phyloP scores from a whole-genome alignment of 345 rosid species.

The Excoecaria agallocha region DNA sequence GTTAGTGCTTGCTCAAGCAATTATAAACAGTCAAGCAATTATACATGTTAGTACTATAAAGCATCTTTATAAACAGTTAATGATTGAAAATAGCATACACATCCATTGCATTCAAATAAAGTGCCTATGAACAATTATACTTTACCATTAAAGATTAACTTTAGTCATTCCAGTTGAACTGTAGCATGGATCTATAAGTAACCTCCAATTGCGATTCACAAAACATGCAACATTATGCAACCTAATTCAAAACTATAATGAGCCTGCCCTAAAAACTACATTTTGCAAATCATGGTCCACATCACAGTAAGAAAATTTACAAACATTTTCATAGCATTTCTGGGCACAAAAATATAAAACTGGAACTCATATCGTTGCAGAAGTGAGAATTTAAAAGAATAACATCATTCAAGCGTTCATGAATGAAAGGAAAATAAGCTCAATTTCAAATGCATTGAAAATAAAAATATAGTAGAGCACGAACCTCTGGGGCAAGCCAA shows the following conservation, averaged over 20 bases:
- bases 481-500: conserved; percentile 98
- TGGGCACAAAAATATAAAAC: too few relatives aligned
- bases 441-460: not conserved
- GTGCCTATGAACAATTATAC: conserved; percentile 7
- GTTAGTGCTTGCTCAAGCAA: conserved; percentile 49
- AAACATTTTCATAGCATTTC: not conserved
- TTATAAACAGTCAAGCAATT: too few relatives aligned
- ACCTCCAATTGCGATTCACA: not conserved
- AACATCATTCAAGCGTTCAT: too few relatives aligned
- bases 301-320: not conserved
- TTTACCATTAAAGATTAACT: not conserved
- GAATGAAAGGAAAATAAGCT: not conserved
- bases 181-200: not conserved
- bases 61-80: conserved; percentile 26
- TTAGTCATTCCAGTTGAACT: not conserved
- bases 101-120: conserved; percentile 32
- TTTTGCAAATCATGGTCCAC: not conserved
- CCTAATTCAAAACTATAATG: not conserved
- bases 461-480: conserved; percentile 19
- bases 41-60: conserved; percentile 37
- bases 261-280: not conserved
- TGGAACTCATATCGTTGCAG: not conserved
- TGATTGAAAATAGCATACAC: conserved; percentile 16
- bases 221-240: too few relatives aligned
- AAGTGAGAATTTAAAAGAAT: not conserved